Base-by-base conservation (phyloP, 2,329 filamentous ascomycete genomes). In the Verruconis gallopava region DNA sequence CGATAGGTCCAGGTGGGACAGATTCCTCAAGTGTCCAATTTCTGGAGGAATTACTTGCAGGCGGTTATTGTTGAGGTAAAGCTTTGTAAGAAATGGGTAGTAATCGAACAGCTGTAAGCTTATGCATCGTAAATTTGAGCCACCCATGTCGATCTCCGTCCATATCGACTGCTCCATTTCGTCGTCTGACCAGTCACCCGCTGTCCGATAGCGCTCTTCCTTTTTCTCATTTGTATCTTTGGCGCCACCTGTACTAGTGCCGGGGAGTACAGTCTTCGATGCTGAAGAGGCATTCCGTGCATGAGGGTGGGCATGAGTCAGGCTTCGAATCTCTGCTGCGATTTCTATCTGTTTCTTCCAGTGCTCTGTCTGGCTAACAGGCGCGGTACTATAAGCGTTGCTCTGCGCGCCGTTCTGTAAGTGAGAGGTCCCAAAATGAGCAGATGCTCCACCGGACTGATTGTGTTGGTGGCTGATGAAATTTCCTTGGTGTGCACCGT, bases 41-140 rank as follows among this genome's bases (percentile, higher is more conserved):
- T 78, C 71, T 28, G 81, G 67, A 11, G 89, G 86, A n/a, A 98
- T 67, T 36, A 73, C 71, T 20, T 77, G 77, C 45, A 98, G 72
- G 58, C 86, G 88, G 69, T 98, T 98, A 50, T 86, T 89, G 52
- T 86, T 86, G 48, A 98, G 77, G 60, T 93, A 95, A 21, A 98
- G 74, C 61, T 93, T 89, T 50, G 83, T 83, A 44, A 98, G 68
- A 60, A 98, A 96, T 35, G 73, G 73, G 62, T 96, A 98, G n/a
- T 30, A 30, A 50, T 63, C 63, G 65, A 96, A 96, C 21, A 98
- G 69, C 35, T 81, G 75, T 5, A 75, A 66, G 1, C 86, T 79
- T 21, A 98, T 69, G 45, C 85, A 83, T 50, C 86, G 81, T 38
- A 98, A 68, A 15, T 89, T 89, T 65, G 96, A 91, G n/a, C 91